Evolutionary conservation across 2,329 filamentous ascomycete species (phyloP), one percentile per base, ranked within the genome.

Genomic region (Aspergillus eucalypticola): DNA sequence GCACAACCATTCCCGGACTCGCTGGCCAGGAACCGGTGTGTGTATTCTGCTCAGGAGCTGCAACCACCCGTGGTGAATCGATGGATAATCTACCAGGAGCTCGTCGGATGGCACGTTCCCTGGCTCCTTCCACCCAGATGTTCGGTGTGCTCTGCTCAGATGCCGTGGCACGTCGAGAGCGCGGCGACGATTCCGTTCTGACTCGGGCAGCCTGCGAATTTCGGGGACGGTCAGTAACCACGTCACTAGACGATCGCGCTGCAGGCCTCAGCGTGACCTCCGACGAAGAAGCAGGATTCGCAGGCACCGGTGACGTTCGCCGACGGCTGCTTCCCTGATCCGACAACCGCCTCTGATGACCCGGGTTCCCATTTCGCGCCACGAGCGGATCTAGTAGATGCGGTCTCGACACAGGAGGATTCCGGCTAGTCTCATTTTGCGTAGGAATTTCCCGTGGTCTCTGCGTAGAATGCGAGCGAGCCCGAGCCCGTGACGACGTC

Each of bases 321-420:
- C 73, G 70, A 15, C 71, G 72, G 32, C 66, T 61, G 54, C 60
- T 66, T 8, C 66, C 71, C 53, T 74, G 73, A 35, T 78, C 76
- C 1, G 76, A 78, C 17, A 74, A 66, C 17, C 71, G 68, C 58
- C 76, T 68, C 54, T 71, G 75, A 54, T 78, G 76, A 8, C 59
- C 64, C 19, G 64, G 59, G 4, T 60, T 27, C 21, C 58, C 62
- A 17, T 70, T 56, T 2, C 66, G 69, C 10, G 71, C 50, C 2
- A 66, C 60, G 3, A 68, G 58, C n/a, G 73, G 67, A 29, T 72
- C 71, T 23, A 78, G 64, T 23, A 76, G 62, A 65, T 75, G 71
- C 3, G 74, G 73, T 32, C 75, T 66, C 3, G 71, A 73, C 10
- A 69, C 64, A 2, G 72, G 69, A 5, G 71, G 69, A 25, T 67